Evolutionary conservation across 2,329 filamentous ascomycete genomes (phyloP), one percentile per base, ranked within the genome.

Genomic region (Hypoxylon sp.): DNA sequence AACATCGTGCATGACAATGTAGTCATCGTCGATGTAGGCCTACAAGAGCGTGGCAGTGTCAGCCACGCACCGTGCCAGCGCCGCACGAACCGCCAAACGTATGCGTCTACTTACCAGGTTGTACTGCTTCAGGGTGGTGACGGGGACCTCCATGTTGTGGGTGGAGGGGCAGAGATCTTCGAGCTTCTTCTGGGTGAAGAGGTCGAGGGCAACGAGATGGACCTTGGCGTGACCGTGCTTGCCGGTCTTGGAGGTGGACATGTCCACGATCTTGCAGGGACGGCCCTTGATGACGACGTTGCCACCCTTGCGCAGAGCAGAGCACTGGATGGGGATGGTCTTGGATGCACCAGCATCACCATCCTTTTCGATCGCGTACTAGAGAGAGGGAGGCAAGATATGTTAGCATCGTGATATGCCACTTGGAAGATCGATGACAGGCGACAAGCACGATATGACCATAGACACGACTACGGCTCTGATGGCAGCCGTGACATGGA

Each of bases 221-320:
- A 99, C 95, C 89, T 99, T 99, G 83, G 95, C 95, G 91, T 99
- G 96, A 81, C 95, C 95, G 90, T 99, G 95, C 92, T 99, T 99
- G 83, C 95, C 95, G 71, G 95, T 99, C 93, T 99, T 99, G 80
- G 95, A 99, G 84, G 95, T 99, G 72, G 92, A 97, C 96, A 99
- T 99, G 77, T 99, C 95, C 80, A 98, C 91, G 74, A 99, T 99
- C 91, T 98, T 99, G 93, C 95, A 99, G 74, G 95, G 96, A 74
- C 95, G 95, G 82, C 85, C 83, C 89, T 99, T 99, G 84, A 99
- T 98, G 79, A 94, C 89, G 80, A 99, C 95, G 86, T 90, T 89
- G 70, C 95, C 94, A 89, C 96, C 96, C 93, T 99, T 98, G 79
- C 95, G 90, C 86, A 99, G 87, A 75, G 96, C 94, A 83, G 96